Evolutionary conservation across 305 asterid genomes (phyloP), one percentile per base, ranked within the genome.

Genomic region (Andrographis paniculata): DNA sequence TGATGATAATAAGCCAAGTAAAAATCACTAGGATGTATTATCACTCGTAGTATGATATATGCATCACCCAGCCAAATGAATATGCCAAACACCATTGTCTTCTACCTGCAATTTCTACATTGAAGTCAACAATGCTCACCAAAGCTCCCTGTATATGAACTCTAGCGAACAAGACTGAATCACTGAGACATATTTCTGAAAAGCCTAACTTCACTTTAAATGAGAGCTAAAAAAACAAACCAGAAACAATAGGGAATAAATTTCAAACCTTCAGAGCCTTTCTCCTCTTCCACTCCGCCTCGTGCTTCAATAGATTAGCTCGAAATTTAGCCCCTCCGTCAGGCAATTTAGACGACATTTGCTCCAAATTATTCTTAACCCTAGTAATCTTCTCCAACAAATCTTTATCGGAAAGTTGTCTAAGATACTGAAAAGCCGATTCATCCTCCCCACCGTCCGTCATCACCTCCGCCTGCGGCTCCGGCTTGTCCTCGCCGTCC

Each of bases 261-360:
- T 47, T 47, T 9, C 45, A 45, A 61, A 80, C 95, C 93, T 74
- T 59, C 13, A 39, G 58, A 30, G 8, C 60, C 10, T 17, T 38
- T 55, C 80, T 60, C 23, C 69, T 54, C 64, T 60, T 57, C 24
- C 46, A 14, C 67, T 85, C 93, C 30, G 49, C 73, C 68, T 66
- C 77, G 1, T 12, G 14, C 22, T 5, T 56, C 59, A 23, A 41
- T 38, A 78, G n/a, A 12, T 0, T 10, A 14, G 6, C 14, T 43
- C 27, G 57, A 18, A 66, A 18, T 69, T 74, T 78, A 12, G n/a
- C 68, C 13, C 95, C 95, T 11, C 73, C 70, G 24, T 85, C 91
- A 0, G 17, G 1, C 66, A 76, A 67, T 2, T 0, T 57, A 35
- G 1, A 1, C 10, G 44, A 10, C 46, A 2, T 0, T n/a, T 0